Evolutionary conservation across 2,329 filamentous ascomycete species (phyloP), one percentile per base, ranked within the genome.

Genomic region (Penicillium brevicompactum): DNA sequence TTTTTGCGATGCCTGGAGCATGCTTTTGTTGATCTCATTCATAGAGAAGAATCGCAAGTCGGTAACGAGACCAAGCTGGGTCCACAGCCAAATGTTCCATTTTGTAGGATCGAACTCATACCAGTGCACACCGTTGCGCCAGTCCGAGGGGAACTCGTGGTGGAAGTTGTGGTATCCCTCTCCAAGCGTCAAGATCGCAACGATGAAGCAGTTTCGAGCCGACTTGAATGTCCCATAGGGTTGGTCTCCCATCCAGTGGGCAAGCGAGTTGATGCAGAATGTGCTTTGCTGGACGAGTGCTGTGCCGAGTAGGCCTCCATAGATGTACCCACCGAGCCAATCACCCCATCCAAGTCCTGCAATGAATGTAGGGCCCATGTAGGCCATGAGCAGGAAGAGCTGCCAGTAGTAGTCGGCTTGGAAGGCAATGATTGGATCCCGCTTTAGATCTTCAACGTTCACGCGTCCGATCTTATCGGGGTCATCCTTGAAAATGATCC

Each of bases 151-250:
- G 76, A 93, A 94, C 76, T 93, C 90, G 81, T 94, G 90, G 77
- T 94, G 90, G 82, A 93, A 93, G 82, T 93, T 93, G 82, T 94
- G 90, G 78, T 93, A 93, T 30, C 90, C 90, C 76, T 91, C 90
- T 42, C 90, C 90, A 21, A 94, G 86, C 32, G 89, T 93, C 61
- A 91, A 84, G 24, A 93, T 77, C 41, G 90, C 90, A 31, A 90
- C 92, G 74, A 93, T 84, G 70, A 91, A 82, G 75, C 92, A 89
- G 67, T 94, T 89, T 69, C 90, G 86, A 57, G 90, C 90, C 55
- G 88, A 91, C 82, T 93, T 92, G 75, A 88, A 87, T 80, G 92
- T 90, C 67, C 93, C 89, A 71, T 92, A 94, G 55, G 90, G 90
- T 78, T 93, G 90, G 67, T 92, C 89, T 55, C 90, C 90, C 66